A percentile compares a stretch with the other conserved stretches of the same genome.
Conservation (phyloP, 176 grass and related monocot genomes). For the Musa schizocarpa region DNA sequence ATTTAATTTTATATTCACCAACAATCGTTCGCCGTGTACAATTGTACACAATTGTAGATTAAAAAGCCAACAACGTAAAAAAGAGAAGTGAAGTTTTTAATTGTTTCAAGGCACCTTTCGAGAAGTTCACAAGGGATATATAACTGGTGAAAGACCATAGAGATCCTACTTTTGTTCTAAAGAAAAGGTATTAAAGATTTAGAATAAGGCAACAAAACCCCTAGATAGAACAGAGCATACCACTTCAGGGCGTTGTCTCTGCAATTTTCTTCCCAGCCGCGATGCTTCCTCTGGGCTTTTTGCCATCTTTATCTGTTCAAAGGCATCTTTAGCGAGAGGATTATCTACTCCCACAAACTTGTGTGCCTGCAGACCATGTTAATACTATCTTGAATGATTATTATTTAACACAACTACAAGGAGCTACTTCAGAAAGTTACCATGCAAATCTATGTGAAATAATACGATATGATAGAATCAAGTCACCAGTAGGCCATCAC, state of each 20-base stretch:
- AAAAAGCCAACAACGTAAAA: too few species aligned
- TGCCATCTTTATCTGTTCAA: conserved; percentile 71
- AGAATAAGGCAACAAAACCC: background rate
- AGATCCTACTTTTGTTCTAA: too few species aligned
- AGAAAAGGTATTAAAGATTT: too few species aligned
- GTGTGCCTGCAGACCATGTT: conserved; percentile 42
- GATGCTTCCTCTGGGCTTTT: conserved; percentile 94
- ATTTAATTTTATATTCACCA: too few species aligned
- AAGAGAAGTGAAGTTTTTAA: too few species aligned
- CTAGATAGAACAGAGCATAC: conserved; percentile 30
- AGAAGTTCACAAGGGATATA: too few species aligned
- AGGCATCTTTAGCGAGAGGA: conserved; percentile 41
- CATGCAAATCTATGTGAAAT: background rate
- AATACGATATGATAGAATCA: background rate
- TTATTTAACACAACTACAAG: background rate
- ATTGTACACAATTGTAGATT: too few species aligned
- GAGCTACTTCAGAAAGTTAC: background rate
- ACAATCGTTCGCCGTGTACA: too few species aligned
- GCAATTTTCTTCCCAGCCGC: conserved; percentile 67
- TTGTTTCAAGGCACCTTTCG: too few species aligned
- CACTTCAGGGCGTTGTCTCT: conserved; percentile 69
- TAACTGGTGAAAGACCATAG: too few species aligned
- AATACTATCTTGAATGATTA: background rate
- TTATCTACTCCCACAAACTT: conserved; percentile 65
- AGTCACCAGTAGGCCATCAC: conserved; percentile 1